Evolutionary conservation across 441 rosid species (phyloP), one percentile per base, ranked within the genome.

Genomic region (Arabidopsis lyrata): DNA sequence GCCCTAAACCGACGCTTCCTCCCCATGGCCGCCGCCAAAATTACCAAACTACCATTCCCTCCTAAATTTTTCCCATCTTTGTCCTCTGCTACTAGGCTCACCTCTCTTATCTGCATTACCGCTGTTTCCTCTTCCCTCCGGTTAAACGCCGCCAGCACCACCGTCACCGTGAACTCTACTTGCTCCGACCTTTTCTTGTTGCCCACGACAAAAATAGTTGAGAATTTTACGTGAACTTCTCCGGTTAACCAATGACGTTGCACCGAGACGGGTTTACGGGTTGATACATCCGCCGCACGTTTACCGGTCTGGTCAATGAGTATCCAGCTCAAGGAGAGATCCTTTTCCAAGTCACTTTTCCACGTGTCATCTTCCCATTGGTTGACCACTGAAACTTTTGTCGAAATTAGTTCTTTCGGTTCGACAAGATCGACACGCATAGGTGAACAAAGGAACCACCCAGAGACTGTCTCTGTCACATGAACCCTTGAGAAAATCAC

Each of bases 181-280:
- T 24, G 39, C 41, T 69, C 6, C 55, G 1, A 58, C 2, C 12
- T 58, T 18, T 24, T 36, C 47, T 11, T 58, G 3, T 82, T 36
- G 76, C 91, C 2, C 32, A 22, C 85, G 50, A 73, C 15, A 0
- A 73, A 55, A 34, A 90, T 66, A 2, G 75, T 75, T 27, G 85
- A 85, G 48, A 81, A 92, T 72, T 57, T 76, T 52, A 76, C 82
- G 77, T 78, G 78, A 15, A 86, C 76, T 16, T 88, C 95, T 2
- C 90, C 90, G 0, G 89, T 85, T 54, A 88, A 74, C 98, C 98
- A 90, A 78, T 84, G 92, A 69, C 88, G 81, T 54, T 83, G 76
- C 36, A 84, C 88, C 0, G 84, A 61, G 18, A 87, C 88, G 6
- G 95, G 78, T 57, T 73, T 80, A 57, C 73, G 31, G 73, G 84